Percentiles rank a stretch among this genome's conserved stretches.
Conservation (phyloP, 495 filamentous ascomycete genomes). For the Apodospora peruviana region DNA sequence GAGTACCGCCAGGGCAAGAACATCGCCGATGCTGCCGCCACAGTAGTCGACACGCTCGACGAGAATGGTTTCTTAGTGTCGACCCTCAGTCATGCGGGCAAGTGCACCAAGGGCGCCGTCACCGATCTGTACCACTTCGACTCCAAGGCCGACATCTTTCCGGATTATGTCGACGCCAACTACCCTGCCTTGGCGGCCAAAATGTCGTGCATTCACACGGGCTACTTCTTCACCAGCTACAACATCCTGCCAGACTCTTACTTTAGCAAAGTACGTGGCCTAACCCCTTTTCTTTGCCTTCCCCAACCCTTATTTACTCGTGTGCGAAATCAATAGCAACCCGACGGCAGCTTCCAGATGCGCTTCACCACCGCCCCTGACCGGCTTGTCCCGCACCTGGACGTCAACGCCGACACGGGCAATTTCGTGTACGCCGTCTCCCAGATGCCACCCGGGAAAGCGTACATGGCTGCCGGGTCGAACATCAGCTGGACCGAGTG, state of each 20-base stretch:
- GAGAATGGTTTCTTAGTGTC: conserved; percentile 41
- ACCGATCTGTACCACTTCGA: conserved; percentile 39
- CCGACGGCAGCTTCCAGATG: conserved; percentile 33
- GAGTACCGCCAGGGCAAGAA: conserved; percentile 50
- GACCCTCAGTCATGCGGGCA: conserved; percentile 31
- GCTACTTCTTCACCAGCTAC: conserved; percentile 37
- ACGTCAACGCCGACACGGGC: conserved; percentile 34
- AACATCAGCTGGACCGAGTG: conserved; percentile 21
- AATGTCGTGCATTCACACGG: conserved; percentile 43
- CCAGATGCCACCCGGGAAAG: conserved; percentile 36
- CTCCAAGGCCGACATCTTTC: conserved; percentile 37
- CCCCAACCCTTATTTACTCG: not conserved
- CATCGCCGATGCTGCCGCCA: conserved; percentile 48
- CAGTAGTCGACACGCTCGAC: conserved; percentile 35
- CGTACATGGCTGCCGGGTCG: conserved; percentile 35
- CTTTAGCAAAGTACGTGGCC: conserved; percentile 24
- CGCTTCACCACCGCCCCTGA: conserved; percentile 27
- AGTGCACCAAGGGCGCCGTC: conserved; percentile 32
- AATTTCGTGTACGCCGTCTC: conserved; percentile 38
- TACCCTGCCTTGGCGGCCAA: conserved; percentile 39
- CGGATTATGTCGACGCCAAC: conserved; percentile 28
- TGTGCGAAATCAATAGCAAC: conserved; percentile 9
- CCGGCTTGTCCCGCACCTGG: conserved; percentile 29
- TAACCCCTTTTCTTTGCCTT: not conserved
- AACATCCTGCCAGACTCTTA: conserved; percentile 33